These are phyloP conservation scores for Irpex sp. DNA, from an alignment of 1,284 basidiomycete species.

Conservation along the genomic window DNA sequence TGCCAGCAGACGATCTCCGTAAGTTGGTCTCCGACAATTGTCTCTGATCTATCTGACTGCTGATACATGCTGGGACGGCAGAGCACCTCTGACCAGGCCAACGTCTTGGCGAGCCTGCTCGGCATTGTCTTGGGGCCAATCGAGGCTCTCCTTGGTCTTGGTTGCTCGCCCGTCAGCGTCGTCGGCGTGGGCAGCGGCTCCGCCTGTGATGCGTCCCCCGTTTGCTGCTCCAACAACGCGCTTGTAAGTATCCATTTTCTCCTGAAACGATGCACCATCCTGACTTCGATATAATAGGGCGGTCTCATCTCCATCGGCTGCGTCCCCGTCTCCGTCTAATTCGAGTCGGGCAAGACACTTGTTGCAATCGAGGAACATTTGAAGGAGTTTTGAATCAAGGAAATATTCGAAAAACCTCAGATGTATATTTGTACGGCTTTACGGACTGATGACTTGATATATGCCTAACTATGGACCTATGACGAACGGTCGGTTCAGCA, in stretches of 20 bases:
- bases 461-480: not conserved
- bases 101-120: not conserved
- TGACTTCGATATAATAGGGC: not conserved
- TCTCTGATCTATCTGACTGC: not conserved
- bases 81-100: not conserved
- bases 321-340: conserved; percentile 1
- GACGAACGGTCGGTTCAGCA: too few species aligned
- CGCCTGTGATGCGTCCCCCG: conserved; percentile 1
- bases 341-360: not conserved
- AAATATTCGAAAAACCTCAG: not conserved
- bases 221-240: conserved; percentile 7
- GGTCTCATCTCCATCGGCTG: conserved; percentile 7
- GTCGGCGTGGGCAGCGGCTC: conserved; percentile 7
- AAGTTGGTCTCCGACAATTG: not conserved
- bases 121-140: not conserved
- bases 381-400: not conserved
- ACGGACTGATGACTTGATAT: not conserved
- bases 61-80: too few species aligned
- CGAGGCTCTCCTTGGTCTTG: not conserved
- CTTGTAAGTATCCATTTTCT: not conserved
- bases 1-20: not conserved
- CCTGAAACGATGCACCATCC: not conserved
- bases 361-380: not conserved
- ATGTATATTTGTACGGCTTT: not conserved
- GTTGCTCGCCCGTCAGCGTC: conserved; percentile 6